These are phyloP conservation scores for Botryosphaeria dothidea DNA, from an alignment of 2,329 filamentous ascomycete species.

Conservation along the genomic window DNA sequence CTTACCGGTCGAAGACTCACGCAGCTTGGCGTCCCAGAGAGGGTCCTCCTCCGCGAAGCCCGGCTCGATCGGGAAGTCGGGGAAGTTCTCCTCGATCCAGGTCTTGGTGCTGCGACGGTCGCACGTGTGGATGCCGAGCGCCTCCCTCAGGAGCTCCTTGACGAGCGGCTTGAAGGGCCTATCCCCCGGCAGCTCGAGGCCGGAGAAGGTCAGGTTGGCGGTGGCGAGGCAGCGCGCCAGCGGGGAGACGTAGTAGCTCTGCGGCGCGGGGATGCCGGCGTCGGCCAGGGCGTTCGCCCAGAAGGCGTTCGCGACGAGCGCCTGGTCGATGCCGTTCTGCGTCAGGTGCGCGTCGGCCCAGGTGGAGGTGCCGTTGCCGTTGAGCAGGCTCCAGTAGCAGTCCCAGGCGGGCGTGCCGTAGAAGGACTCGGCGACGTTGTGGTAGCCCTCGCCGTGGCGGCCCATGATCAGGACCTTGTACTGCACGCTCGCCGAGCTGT, in stretches of 20 bases:
- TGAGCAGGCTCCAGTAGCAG: constrained; percentile 65
- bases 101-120: constrained; percentile 60
- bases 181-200: constrained; percentile 52
- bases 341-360: constrained; percentile 69
- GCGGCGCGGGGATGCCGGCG: constrained; percentile 60
- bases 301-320: constrained; percentile 59
- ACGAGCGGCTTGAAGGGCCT: constrained; percentile 59
- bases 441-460: constrained; percentile 68
- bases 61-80: constrained; percentile 57
- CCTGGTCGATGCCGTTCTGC: constrained; percentile 57
- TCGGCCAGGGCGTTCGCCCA: constrained; percentile 56
- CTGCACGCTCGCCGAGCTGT: constrained; percentile 46
- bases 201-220: constrained; percentile 61
- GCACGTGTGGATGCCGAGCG: constrained; percentile 68
- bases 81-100: constrained; percentile 55
- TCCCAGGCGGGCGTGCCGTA: constrained; percentile 72
- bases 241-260: constrained; percentile 67
- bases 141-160: constrained; percentile 67
- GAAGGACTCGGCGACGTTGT: constrained; percentile 65
- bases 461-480: constrained; percentile 71
- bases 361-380: constrained; percentile 62
- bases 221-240: constrained; percentile 65
- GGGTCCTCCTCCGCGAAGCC: constrained; percentile 62
- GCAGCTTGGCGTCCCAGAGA: constrained; percentile 46
- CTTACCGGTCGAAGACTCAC: constrained; percentile 16